These are phyloP conservation scores for Monilinia fructigena DNA, from an alignment of 2,329 filamentous ascomycete species.

Conservation along the genomic window DNA sequence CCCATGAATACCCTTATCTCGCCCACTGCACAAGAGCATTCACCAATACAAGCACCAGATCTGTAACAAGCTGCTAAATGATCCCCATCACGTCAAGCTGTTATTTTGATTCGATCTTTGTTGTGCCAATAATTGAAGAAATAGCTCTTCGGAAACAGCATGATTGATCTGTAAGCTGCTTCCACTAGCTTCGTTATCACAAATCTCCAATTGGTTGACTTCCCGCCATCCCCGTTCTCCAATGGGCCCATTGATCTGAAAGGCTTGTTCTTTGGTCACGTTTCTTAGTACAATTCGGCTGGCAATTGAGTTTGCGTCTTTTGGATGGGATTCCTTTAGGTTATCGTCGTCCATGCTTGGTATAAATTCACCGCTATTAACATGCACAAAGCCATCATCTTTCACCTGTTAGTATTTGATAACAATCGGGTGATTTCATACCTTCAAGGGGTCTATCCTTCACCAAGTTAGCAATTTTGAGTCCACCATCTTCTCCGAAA, in stretches of 20 bases:
- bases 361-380: neutral
- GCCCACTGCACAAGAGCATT: too few relatives aligned
- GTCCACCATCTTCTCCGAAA: too few relatives aligned
- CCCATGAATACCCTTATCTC: too few relatives aligned
- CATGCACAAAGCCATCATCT: neutral
- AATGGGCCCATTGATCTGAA: constrained; percentile 1
- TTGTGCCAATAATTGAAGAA: neutral
- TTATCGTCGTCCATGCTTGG: neutral
- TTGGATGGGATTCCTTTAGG: too few relatives aligned
- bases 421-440: too few relatives aligned
- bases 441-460: too few relatives aligned
- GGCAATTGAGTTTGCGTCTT: neutral
- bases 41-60: too few relatives aligned
- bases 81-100: too few relatives aligned
- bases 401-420: too few relatives aligned
- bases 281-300: neutral
- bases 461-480: too few relatives aligned
- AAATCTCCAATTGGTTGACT: neutral
- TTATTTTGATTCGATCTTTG: neutral
- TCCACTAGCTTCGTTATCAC: constrained; percentile 1
- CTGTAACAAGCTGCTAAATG: too few relatives aligned
- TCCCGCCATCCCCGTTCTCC: neutral
- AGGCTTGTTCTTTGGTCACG: neutral
- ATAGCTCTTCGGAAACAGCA: neutral
- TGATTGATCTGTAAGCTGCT: neutral